phyloP scores from a whole-genome alignment of 139 green algal genomes.

The Chlorella sp. region DNA sequence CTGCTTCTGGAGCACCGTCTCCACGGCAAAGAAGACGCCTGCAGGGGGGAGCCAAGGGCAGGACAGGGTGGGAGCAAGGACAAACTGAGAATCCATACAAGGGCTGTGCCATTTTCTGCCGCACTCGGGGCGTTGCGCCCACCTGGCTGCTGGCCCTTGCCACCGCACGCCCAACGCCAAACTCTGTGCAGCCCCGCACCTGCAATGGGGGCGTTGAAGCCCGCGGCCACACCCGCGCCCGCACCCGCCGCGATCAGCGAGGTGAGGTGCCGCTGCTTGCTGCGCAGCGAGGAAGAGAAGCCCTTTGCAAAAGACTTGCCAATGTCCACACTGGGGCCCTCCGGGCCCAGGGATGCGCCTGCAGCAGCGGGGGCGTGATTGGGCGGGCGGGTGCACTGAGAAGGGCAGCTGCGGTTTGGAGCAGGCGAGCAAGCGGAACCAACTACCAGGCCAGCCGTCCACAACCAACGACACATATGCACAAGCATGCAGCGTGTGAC shows the following conservation, averaged over 20 bases:
- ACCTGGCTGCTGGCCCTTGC: too few species aligned
- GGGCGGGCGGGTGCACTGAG: neutral
- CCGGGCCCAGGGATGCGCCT: conserved; percentile 89
- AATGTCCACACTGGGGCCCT: conserved; percentile 96
- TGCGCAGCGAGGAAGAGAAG: conserved; percentile 67
- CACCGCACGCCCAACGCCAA: neutral
- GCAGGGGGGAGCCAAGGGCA: neutral
- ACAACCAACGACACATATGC: neutral
- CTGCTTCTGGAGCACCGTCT: conserved; percentile 81
- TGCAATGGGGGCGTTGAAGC: conserved; percentile 95
- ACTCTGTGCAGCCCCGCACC: neutral
- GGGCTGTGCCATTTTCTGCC: too few species aligned
- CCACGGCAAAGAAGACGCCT: conserved; percentile 95
- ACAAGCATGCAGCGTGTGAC: too few species aligned
- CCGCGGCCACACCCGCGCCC: conserved; percentile 90
- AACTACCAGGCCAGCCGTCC: too few species aligned
- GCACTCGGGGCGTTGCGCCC: too few species aligned
- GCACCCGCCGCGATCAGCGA: conserved; percentile 88
- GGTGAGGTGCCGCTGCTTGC: conserved; percentile 67
- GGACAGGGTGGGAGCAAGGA: neutral
- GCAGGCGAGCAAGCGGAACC: neutral
- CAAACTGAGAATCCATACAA: too few species aligned
- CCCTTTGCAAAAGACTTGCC: conserved; percentile 77
- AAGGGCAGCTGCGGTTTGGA: too few species aligned
- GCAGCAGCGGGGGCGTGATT: conserved; percentile 78